Evolutionary conservation across 2,329 filamentous ascomycete species (phyloP).

Genomic region (Arachnopeziza araneosa): DNA sequence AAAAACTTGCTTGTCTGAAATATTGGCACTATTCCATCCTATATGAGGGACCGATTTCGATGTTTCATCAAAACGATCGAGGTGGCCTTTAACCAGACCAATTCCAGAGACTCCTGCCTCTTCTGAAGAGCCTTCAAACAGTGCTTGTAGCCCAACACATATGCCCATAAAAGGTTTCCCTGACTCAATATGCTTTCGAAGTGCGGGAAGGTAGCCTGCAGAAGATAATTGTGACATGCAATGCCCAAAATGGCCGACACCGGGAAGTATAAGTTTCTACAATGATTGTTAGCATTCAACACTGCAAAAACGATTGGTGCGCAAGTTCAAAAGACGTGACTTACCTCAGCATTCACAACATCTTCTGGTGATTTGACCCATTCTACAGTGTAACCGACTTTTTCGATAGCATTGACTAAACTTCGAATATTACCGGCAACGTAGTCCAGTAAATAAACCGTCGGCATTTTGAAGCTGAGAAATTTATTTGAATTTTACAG

Average conservation of each 20-base stretch:
- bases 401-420: slow-evolving; percentile 95
- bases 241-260: slow-evolving; percentile 96
- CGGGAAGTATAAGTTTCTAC: slow-evolving; percentile 88
- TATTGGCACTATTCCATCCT: slow-evolving; percentile 91
- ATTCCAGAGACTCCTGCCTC: slow-evolving; percentile 67
- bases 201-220: slow-evolving; percentile 78
- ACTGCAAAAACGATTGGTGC: not conserved
- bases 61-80: slow-evolving; percentile 71
- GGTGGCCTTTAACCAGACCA: slow-evolving; percentile 62
- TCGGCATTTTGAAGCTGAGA: slow-evolving; percentile 51
- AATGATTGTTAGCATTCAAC: slow-evolving; percentile 1
- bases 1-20: slow-evolving; percentile 59
- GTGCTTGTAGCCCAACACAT: slow-evolving; percentile 86
- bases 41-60: slow-evolving; percentile 96
- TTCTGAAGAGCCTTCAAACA: slow-evolving; percentile 84
- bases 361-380: slow-evolving; percentile 86
- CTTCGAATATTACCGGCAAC: slow-evolving; percentile 95
- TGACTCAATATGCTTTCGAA: slow-evolving; percentile 73
- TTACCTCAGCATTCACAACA: slow-evolving; percentile 77
- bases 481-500: not conserved
- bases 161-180: slow-evolving; percentile 99
- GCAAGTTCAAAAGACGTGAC: slow-evolving; percentile 18
- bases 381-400: slow-evolving; percentile 85
- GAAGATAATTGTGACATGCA: slow-evolving; percentile 79
- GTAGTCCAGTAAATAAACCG: slow-evolving; percentile 76